phyloP scores from a whole-genome alignment of 257 asterid genomes.

The Parsonsia alboflavescens region DNA sequence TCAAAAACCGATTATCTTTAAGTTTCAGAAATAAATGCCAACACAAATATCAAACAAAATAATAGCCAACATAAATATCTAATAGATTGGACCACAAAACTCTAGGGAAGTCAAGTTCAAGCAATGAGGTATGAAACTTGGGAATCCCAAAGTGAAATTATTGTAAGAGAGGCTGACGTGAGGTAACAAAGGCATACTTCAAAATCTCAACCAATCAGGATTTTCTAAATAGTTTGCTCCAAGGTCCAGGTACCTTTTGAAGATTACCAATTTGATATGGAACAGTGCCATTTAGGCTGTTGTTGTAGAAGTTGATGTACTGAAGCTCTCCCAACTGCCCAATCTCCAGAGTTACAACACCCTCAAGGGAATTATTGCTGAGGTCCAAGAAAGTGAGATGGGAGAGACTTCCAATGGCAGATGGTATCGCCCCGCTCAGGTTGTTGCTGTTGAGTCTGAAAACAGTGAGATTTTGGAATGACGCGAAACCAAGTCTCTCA shows the following conservation, averaged over 20 bases:
- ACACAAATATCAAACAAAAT: too few species aligned
- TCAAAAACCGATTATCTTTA: too few species aligned
- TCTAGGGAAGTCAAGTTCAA: slow-evolving; percentile 56
- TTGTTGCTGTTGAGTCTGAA: slow-evolving; percentile 42
- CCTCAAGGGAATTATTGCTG: slow-evolving; percentile 41
- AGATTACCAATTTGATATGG: slow-evolving; percentile 62
- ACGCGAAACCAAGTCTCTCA: slow-evolving; percentile 37
- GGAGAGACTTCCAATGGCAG: slow-evolving; percentile 47
- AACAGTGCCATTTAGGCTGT: slow-evolving; percentile 40
- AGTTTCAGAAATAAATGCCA: too few species aligned
- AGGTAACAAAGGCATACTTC: slow-evolving; percentile 41
- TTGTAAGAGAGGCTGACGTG: slow-evolving; percentile 45
- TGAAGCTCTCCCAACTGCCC: slow-evolving; percentile 45
- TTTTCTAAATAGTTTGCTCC: slow-evolving; percentile 52
- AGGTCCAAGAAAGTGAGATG: slow-evolving; percentile 55
- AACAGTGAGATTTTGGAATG: slow-evolving; percentile 33
- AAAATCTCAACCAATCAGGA: slow-evolving; percentile 61
- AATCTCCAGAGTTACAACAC: slow-evolving; percentile 52
- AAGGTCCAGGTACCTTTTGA: slow-evolving; percentile 52
- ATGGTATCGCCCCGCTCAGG: slow-evolving; percentile 57
- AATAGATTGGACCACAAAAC: too few species aligned
- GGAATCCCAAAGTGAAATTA: slow-evolving; percentile 42
- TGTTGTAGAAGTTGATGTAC: slow-evolving; percentile 45
- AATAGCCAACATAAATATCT: too few species aligned
- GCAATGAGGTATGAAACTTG: slow-evolving; percentile 48